Evolutionary conservation across 805 yeast species (phyloP), one percentile per base, ranked within the genome.

Genomic region (Starmerella geochares): DNA sequence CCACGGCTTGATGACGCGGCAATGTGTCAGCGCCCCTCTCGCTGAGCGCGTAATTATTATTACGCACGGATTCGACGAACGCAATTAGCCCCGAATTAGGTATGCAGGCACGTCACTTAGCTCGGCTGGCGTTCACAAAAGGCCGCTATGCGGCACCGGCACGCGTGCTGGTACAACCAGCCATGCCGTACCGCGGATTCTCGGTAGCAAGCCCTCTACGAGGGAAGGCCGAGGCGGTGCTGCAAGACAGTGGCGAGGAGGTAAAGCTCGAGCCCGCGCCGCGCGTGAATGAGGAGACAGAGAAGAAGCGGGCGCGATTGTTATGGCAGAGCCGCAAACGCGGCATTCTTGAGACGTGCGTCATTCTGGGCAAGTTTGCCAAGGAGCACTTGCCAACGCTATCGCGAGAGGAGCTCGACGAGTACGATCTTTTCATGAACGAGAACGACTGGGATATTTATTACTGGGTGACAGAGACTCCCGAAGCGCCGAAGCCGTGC

Each of bases 371-470:
- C 17, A 75, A 87, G 52, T 92, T 88, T 66, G 95, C 97, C 24
- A 79, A 86, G 61, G 76, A 76, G 61, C 77, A 84, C 62, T 70
- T 92, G 55, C 66, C 73, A 33, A 62, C 63, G 0, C 75, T 92
- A 71, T 71, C 74, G 11, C 66, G 69, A 53, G 81, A 73, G 48
- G 83, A 86, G 67, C 70, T 92, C 48, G 82, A 79, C 42, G 97
- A 92, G 65, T 92, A 86, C 65, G 96, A 90, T 62, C 40, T 56
- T 49, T 52, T 92, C 51, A 73, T 92, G 62, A 94, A 92, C 65
- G 94, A 90, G 67, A 78, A 90, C n/a, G 98, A 92, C 67, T 92
- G 98, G 98, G 98, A 92, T 66, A 88, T 92, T 53, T 92, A 86
- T 67, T 92, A 92, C 70, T 90, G 98, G 98, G 95, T 94, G 23